These are phyloP conservation scores for Ormosia semicastrata DNA, from an alignment of 306 rosid species.

Conservation along the genomic window DNA sequence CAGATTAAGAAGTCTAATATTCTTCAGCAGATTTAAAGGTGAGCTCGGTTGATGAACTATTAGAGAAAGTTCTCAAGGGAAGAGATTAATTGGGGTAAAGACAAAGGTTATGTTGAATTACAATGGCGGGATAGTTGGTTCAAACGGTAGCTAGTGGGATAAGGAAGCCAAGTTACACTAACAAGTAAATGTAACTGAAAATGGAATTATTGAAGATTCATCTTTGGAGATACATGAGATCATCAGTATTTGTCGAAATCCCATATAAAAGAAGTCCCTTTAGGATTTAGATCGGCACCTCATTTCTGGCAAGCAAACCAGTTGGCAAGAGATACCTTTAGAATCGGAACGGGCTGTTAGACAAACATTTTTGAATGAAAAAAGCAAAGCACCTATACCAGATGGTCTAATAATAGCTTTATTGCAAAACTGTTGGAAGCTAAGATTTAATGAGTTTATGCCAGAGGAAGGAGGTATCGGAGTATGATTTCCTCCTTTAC, in stretches of 20 bases:
- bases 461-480: too few species aligned
- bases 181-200: background rate
- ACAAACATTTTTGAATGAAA: background rate
- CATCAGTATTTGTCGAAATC: background rate
- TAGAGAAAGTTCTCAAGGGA: background rate
- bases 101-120: background rate
- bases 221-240: constrained; percentile 6
- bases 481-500: background rate
- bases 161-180: background rate
- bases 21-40: background rate
- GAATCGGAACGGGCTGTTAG: background rate
- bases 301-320: background rate
- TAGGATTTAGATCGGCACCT: background rate
- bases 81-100: background rate
- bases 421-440: background rate
- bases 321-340: background rate
- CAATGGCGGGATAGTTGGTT: background rate
- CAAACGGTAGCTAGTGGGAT: constrained; percentile 1
- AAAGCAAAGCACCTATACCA: background rate
- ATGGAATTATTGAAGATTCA: background rate
- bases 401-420: background rate
- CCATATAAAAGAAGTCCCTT: background rate
- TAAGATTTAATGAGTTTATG: background rate
- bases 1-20: background rate
- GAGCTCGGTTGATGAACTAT: background rate